Base-by-base conservation (phyloP, 2,329 filamentous ascomycete genomes). In the Aspergillus flavus region DNA sequence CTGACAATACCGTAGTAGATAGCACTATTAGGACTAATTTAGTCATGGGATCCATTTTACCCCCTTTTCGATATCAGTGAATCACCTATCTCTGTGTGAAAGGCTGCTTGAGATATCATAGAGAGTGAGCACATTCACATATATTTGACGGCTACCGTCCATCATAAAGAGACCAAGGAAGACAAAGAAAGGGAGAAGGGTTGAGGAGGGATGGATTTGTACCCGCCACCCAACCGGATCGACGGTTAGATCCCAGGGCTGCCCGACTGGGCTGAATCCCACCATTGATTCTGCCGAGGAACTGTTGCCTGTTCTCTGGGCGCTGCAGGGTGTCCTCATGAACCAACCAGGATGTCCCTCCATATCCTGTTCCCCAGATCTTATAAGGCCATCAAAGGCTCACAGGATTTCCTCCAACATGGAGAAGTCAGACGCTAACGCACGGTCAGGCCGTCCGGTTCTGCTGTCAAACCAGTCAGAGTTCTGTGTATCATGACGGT, bases 201-300 rank as follows among this genome's bases (percentile, higher is more conserved):
- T 26, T 30, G 26, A 9, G 46, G 16, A 28, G 26, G 16, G 6
- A 16, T 11, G 12, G 28, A 11, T 21, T 30, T 19, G 26, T 23
- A 48, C 45, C 34, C 52, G 32, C 34, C 21, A 39, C 32, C 28
- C 45, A 48, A 9, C n/a, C 9, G 21, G 34, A 55, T 55, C 52
- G 52, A 21, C 52, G 32, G n/a, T 54, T 54, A 54, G 52, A 12
- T 39, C 32, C 30, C 36, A 55, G n/a, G n/a, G 23, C 52, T 23
- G 52, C 34, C 52, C 30, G 48, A 52, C 48, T 52, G 34, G 52
- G 52, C 52, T 55, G 52, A 55, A 39, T 55, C n/a, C 43, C 43
- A 46, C 19, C 19, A 30, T 50, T 19, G 14, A 16, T 50, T 50
- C 5, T 36, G 52, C 52, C 52, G 52, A 55, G 52, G 21, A 39